phyloP scores from a whole-genome alignment of 257 asterid species.

The Avicennia marina region DNA sequence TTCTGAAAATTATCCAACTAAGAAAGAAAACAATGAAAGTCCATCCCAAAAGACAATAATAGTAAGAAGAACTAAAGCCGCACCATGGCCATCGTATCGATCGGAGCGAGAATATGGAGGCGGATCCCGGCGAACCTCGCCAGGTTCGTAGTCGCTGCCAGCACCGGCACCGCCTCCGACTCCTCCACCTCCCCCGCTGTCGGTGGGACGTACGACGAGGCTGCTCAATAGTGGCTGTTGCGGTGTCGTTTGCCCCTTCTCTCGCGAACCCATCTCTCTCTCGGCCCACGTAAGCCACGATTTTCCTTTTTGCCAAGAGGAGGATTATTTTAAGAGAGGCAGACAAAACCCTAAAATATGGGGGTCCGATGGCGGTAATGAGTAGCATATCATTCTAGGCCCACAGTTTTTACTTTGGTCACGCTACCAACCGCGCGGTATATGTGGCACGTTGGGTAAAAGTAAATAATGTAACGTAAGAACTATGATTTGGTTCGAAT shows the following conservation, averaged over 20 bases:
- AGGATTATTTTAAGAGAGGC: too few species aligned
- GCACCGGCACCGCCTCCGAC: slow-evolving; percentile 21
- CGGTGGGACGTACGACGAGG: slow-evolving; percentile 78
- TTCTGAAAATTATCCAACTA: too few species aligned
- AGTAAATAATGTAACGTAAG: too few species aligned
- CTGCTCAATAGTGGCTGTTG: slow-evolving; percentile 73
- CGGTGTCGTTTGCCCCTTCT: slow-evolving; percentile 51
- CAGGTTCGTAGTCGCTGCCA: slow-evolving; percentile 82
- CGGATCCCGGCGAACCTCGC: slow-evolving; percentile 82
- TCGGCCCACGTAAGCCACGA: slow-evolving; percentile 8
- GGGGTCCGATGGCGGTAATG: too few species aligned
- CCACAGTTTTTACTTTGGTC: too few species aligned
- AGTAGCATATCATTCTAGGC: too few species aligned
- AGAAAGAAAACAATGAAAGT: too few species aligned
- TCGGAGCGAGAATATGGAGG: slow-evolving; percentile 66
- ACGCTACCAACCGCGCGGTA: too few species aligned
- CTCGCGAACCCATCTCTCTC: slow-evolving; percentile 69
- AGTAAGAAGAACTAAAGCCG: slow-evolving; percentile 21
- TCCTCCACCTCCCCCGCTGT: slow-evolving; percentile 38
- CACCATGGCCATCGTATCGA: slow-evolving; percentile 63
- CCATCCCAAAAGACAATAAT: not conserved
- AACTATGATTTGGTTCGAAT: too few species aligned
- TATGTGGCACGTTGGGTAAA: too few species aligned
- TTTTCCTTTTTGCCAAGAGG: too few species aligned
- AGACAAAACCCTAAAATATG: too few species aligned